phyloP scores from a whole-genome alignment of 352 stramenopile species.

The Stephanocyclus meneghinianus region DNA sequence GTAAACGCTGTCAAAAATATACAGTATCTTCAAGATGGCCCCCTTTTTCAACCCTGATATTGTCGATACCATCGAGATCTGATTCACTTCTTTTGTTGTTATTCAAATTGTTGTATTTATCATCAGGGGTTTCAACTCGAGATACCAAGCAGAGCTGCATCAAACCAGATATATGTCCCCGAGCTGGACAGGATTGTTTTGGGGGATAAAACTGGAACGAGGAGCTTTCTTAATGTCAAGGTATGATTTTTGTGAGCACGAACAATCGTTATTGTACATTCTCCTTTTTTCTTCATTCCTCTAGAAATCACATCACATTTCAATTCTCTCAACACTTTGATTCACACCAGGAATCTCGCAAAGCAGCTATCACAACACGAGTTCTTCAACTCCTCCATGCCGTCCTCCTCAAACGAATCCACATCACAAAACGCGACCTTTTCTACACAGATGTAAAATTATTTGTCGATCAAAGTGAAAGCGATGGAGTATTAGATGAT shows the following conservation, averaged over 20 bases:
- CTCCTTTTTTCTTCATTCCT: not conserved
- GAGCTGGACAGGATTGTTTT: conserved; percentile 87
- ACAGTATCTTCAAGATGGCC: too few relatives aligned
- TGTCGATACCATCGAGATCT: not conserved
- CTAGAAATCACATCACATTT: not conserved
- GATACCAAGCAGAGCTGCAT: conserved; percentile 73
- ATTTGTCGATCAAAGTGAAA: conserved; percentile 87
- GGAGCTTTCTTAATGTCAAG: conserved; percentile 78
- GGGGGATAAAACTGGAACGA: conserved; percentile 69
- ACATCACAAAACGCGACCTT: conserved; percentile 90
- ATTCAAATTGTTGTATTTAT: not conserved
- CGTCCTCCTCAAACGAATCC: conserved; percentile 83
- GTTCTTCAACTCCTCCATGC: conserved; percentile 86
- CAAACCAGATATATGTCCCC: conserved; percentile 87
- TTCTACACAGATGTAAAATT: conserved; percentile 91
- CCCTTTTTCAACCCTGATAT: not conserved
- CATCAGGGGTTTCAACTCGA: conserved; percentile 71
- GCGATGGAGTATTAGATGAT: conserved; percentile 84
- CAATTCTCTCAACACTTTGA: not conserved
- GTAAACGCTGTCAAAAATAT: not conserved
- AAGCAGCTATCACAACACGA: conserved; percentile 86
- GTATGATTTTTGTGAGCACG: conserved; percentile 20
- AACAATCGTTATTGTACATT: not conserved
- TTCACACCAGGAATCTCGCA: conserved; percentile 72
- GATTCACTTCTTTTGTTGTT: too few relatives aligned